These are phyloP conservation scores for Pugionium cornutum DNA, from an alignment of 345 rosid genomes.

Conservation along the genomic window DNA sequence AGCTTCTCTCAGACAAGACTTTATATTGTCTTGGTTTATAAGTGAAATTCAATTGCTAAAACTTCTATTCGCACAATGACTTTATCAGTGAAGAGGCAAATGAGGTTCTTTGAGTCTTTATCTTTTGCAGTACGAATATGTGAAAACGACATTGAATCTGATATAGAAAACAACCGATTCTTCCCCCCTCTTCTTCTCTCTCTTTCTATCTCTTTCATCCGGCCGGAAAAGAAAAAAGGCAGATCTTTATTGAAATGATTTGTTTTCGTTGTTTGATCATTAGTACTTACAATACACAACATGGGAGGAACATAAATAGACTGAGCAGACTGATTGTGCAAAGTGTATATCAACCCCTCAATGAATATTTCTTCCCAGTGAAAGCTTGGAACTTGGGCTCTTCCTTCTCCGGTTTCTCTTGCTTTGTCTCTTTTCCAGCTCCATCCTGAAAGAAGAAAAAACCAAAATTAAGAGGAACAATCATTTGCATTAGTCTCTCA, in stretches of 20 bases:
- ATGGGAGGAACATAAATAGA: slow-evolving; percentile 23
- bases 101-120: too few species aligned
- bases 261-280: slow-evolving; percentile 1
- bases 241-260: slow-evolving; percentile 27
- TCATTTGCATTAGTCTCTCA: neutral
- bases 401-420: slow-evolving; percentile 63
- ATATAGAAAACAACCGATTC: too few species aligned
- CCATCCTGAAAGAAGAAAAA: slow-evolving; percentile 28
- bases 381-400: slow-evolving; percentile 90
- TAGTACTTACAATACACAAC: slow-evolving; percentile 32
- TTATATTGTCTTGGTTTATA: too few species aligned
- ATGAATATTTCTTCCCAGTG: slow-evolving; percentile 83
- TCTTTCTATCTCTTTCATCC: too few species aligned
- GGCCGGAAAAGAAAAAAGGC: neutral
- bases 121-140: too few species aligned
- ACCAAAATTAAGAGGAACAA: neutral
- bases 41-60: too few species aligned
- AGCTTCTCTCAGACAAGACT: too few species aligned
- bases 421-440: slow-evolving; percentile 58
- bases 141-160: too few species aligned
- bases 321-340: slow-evolving; percentile 17
- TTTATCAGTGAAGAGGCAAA: too few species aligned
- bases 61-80: too few species aligned
- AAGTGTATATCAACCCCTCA: slow-evolving; percentile 65
- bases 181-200: too few species aligned